Evolutionary conservation across 2,329 filamentous ascomycete genomes (phyloP), one percentile per base, ranked within the genome.

Genomic region (Thermothelomyces thermophilus): DNA sequence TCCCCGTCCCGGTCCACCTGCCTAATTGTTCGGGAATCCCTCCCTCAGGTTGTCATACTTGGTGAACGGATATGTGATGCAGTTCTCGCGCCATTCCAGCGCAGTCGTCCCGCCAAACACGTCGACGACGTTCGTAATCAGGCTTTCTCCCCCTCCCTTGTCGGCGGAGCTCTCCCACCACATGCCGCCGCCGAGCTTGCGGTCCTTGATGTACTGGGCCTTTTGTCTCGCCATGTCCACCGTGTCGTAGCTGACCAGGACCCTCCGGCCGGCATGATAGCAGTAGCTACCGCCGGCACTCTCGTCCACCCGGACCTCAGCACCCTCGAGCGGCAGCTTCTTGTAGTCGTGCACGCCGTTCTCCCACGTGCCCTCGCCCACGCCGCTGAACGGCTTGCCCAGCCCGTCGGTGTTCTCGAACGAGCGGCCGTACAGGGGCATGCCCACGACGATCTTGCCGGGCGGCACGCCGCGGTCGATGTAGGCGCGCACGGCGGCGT

Each of bases 161-260:
- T 96, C 91, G 1, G 80, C 83, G 61, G 85, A 91, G 60, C 82
- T 87, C 70, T 96, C 90, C 90, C 90, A 95, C 89, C 89, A 97
- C 90, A 97, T 96, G n/a, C 79, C 88, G 16, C 91, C 91, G 1
- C 90, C 90, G 0, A 96, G 75, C 0, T 79, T 73, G 39, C 76
- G 71, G 17, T 77, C 65, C 62, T 74, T 77, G 62, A 96, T 79
- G 64, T 82, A 95, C 10, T 78, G 70, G 1, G 83, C 82, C 73
- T 96, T 97, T 57, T 70, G 64, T 57, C 73, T 72, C 3, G 82
- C 84, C 65, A 90, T 80, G 3, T 73, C 69, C 1, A 82, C 76
- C 1, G 81, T 91, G 63, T 90, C 86, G 64, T 95, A 97, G 37
- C 79, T 85, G 46, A 97, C 77, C 73, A 97, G 78, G 50, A 78